Evolutionary conservation across 2,329 filamentous ascomycete genomes (phyloP), one percentile per base, ranked within the genome.

Genomic region (Hypoxylon sp.): DNA sequence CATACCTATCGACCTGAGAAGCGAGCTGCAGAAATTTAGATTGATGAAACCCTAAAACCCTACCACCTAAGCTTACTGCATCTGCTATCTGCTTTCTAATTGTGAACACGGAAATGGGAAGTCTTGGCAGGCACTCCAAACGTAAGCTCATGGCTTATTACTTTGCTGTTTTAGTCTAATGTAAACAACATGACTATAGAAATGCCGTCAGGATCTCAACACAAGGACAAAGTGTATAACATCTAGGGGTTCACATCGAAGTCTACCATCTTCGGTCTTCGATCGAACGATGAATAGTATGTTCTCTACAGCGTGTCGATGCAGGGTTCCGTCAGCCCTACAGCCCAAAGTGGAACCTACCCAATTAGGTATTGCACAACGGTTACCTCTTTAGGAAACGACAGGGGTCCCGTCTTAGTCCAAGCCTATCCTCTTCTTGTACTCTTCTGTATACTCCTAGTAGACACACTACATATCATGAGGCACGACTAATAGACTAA

Each of bases 341-440:
- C 33, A 22, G 39, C 54, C 54, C 54, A 47, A 57, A 57, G 54
- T 57, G 54, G 54, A 57, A 57, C 55, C 55, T 59, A 31, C 55
- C 55, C 19, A 48, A 48, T 37, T 19, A 22, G 22, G 55, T 50
- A 59, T 50, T 42, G 31, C 22, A 22, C 9, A 39, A 39, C 29
- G 26, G 14, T 50, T 59, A 39, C 57, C 35, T 51, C 31, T 51
- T 59, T 59, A 59, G 57, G 57, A 44, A 59, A 51, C 29, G 3
- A 35, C 35, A 51, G 57, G 17, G 10, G 13, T 42, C 29, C 35
- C 29, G n/a, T 33, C 17, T 51, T 51, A 44, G 57, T 50, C 47
- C 33, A 59, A n/a, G 35, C 35, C 46, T 59, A 44, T 59, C 47
- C 33, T 44, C 14, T 31, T 9, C 22, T 33, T 59, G 31, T 59